A percentile compares a stretch with the other conserved stretches of the same genome.
Conservation (phyloP, 441 rosid genomes). For the Syzygium syzygioides region DNA sequence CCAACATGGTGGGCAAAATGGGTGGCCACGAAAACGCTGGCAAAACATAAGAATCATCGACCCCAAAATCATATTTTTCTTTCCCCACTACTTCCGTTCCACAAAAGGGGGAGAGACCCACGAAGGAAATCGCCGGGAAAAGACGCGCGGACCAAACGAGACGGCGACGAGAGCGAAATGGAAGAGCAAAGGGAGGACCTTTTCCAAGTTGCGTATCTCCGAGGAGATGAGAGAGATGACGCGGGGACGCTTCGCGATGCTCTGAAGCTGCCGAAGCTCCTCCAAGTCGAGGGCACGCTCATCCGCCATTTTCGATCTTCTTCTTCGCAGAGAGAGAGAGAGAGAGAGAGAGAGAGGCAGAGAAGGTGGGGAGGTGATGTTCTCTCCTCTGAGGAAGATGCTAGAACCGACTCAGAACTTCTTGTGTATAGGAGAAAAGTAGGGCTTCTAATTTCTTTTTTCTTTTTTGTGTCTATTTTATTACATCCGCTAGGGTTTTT, state of each 20-base stretch:
- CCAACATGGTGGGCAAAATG: background rate
- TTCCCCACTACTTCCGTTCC: background rate
- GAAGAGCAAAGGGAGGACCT: constrained; percentile 27
- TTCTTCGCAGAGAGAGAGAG: background rate
- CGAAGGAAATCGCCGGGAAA: background rate
- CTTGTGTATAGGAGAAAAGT: background rate
- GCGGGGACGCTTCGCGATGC: constrained; percentile 71
- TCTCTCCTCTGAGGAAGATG: background rate
- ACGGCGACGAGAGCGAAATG: background rate
- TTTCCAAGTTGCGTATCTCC: constrained; percentile 61
- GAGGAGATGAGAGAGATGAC: constrained; percentile 50
- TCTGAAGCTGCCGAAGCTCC: constrained; percentile 67
- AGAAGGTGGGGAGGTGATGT: background rate
- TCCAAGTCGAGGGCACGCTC: constrained; percentile 56
- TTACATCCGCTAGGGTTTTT: background rate
- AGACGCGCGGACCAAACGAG: background rate
- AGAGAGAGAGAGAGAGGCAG: background rate
- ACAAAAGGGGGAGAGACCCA: background rate
- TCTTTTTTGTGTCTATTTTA: background rate
- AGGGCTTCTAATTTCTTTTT: background rate
- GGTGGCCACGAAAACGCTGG: background rate
- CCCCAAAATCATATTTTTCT: background rate
- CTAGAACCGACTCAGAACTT: background rate
- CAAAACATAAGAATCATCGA: background rate
- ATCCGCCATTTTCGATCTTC: constrained; percentile 44